These are phyloP conservation scores for Paspalum notatum DNA, from an alignment of 176 grass and related monocot species.

Conservation along the genomic window DNA sequence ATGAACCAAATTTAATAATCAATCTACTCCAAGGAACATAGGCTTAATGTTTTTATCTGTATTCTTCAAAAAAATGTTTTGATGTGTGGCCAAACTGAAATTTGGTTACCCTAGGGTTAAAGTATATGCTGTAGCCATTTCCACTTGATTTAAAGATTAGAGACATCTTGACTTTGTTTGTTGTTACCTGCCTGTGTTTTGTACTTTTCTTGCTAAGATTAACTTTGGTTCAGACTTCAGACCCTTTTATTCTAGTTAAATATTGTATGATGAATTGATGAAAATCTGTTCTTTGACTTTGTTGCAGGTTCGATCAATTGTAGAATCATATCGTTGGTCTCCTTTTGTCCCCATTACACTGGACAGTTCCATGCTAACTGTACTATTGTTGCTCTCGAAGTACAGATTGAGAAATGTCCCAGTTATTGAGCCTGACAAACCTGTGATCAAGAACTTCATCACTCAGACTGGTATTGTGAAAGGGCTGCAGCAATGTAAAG, in stretches of 20 bases:
- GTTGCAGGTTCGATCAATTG: conserved; percentile 71
- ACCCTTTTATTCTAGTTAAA: conserved; percentile 17
- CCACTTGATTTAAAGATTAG: not conserved
- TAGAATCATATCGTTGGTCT: conserved; percentile 66
- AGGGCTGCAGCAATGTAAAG: conserved; percentile 84
- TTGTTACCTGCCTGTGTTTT: not conserved
- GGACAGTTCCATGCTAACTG: conserved; percentile 80
- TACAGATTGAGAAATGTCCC: conserved; percentile 94
- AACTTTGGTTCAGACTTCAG: not conserved
- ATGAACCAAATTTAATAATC: not conserved
- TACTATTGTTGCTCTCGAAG: conserved; percentile 90
- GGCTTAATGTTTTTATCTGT: too few species aligned
- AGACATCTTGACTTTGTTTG: not conserved
- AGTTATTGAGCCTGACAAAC: conserved; percentile 68
- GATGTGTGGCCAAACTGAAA: not conserved
- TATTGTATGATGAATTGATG: not conserved
- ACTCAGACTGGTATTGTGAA: conserved; percentile 78
- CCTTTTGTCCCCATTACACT: conserved; percentile 82
- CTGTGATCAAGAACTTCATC: conserved; percentile 90
- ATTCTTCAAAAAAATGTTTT: not conserved
- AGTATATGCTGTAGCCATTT: not conserved
- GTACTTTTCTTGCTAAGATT: not conserved
- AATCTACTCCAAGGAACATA: not conserved
- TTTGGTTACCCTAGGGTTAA: conserved; percentile 7
- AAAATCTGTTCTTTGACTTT: conserved; percentile 21